phyloP scores from a whole-genome alignment of 768 basidiomycete genomes.

The Artomyces pyxidatus region DNA sequence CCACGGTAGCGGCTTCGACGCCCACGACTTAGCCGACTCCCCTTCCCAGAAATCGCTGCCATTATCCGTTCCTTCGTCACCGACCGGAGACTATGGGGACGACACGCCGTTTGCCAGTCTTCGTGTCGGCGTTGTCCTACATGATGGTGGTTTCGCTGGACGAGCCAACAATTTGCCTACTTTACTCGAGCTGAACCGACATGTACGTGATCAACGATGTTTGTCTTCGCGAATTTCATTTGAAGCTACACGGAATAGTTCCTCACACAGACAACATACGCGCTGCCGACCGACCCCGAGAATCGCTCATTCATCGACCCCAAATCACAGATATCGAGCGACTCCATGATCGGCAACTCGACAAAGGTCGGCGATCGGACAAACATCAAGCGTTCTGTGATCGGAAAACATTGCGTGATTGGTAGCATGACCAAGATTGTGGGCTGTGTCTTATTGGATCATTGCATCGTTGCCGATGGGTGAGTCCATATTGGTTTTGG shows the following conservation, averaged over 20 bases:
- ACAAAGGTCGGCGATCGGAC: constrained; percentile 76
- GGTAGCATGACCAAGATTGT: constrained; percentile 79
- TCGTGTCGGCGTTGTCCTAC: constrained; percentile 57
- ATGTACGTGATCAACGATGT: constrained; percentile 52
- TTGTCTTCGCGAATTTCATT: no score
- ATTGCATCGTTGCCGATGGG: constrained; percentile 86
- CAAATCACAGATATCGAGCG: constrained; percentile 75
- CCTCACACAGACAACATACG: constrained; percentile 41
- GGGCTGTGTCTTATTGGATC: constrained; percentile 81
- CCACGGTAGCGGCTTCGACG: constrained; percentile 4
- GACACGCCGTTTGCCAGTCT: constrained; percentile 35
- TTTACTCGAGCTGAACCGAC: constrained; percentile 75
- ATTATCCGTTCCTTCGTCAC: constrained; percentile 39
- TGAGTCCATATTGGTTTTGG: constrained; percentile 26
- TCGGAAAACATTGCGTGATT: constrained; percentile 68
- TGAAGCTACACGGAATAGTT: no score
- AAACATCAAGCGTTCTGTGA: constrained; percentile 55
- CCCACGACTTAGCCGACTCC: constrained; percentile 9
- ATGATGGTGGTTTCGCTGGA: constrained; percentile 46
- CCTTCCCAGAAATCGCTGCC: constrained; percentile 22
- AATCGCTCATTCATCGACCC: constrained; percentile 65
- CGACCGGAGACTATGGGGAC: constrained; percentile 30
- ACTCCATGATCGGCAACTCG: constrained; percentile 76
- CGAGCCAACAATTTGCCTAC: constrained; percentile 71
- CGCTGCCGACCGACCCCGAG: constrained; percentile 51